Conservation (phyloP, 495 filamentous ascomycete species). For the Penicillium canariense region DNA sequence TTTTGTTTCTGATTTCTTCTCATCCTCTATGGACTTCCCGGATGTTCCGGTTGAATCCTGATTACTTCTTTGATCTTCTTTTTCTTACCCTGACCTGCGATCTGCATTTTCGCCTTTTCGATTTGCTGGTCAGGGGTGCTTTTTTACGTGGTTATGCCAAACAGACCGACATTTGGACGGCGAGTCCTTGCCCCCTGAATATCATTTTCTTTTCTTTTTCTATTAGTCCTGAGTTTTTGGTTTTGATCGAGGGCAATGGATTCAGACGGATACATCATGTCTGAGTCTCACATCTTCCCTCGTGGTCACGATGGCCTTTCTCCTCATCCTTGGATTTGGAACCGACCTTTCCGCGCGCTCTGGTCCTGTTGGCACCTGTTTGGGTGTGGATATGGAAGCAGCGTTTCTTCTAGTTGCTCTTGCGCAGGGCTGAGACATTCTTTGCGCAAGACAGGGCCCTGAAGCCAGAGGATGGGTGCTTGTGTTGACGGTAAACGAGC, state of each 20-base stretch:
- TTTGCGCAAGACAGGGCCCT: not conserved
- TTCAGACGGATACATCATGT: constrained; percentile 17
- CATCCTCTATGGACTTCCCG: constrained; percentile 12
- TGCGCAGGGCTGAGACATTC: constrained; percentile 27
- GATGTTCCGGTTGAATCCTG: constrained; percentile 23
- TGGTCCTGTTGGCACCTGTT: constrained; percentile 17
- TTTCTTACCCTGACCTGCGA: constrained; percentile 16
- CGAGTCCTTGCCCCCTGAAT: constrained; percentile 24
- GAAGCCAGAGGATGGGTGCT: constrained; percentile 6
- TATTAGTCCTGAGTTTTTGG: constrained; percentile 27
- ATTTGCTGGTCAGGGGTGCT: constrained; percentile 22
- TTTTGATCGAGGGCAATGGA: constrained; percentile 25
- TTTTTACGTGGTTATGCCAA: constrained; percentile 38
- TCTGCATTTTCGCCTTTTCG: constrained; percentile 15
- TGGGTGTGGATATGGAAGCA: constrained; percentile 5
- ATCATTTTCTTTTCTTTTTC: constrained; percentile 21
- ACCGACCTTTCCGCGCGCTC: constrained; percentile 17
- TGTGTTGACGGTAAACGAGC: constrained; percentile 18
- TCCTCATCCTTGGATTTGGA: constrained; percentile 16
- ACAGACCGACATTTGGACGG: constrained; percentile 26
- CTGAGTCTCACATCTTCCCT: constrained; percentile 21
- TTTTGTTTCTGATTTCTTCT: constrained; percentile 3
- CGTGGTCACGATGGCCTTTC: constrained; percentile 23
- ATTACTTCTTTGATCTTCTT: constrained; percentile 22
- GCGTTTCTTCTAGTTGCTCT: not conserved